Percentiles rank a stretch among this genome's conserved stretches.
phyloP scores from a whole-genome alignment of 164 flowering plant genomes.

The Akebia trifoliata region DNA sequence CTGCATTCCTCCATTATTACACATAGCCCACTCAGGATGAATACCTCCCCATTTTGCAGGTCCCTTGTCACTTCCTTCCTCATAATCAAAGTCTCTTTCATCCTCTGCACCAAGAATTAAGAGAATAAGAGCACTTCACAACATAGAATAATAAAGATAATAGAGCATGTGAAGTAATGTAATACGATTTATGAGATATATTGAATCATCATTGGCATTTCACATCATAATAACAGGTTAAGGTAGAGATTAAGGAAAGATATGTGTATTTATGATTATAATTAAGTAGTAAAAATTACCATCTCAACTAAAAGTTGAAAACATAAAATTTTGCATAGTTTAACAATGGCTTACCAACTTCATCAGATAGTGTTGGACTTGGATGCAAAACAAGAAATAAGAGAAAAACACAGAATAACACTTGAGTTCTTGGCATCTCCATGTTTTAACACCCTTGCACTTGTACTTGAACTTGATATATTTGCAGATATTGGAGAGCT shows the following conservation, averaged over 20 bases:
- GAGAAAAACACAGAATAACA: slow-evolving; percentile 2
- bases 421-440: not conserved
- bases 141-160: too few species aligned
- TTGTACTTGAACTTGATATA: too few species aligned
- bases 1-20: slow-evolving; percentile 50
- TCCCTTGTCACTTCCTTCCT: slow-evolving; percentile 25
- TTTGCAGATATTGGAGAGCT: not conserved
- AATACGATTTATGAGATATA: too few species aligned
- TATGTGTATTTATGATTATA: too few species aligned
- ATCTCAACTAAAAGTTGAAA: too few species aligned
- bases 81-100: slow-evolving; percentile 43
- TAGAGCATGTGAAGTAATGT: too few species aligned
- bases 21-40: slow-evolving; percentile 40
- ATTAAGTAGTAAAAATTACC: too few species aligned
- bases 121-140: not conserved
- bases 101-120: slow-evolving; percentile 35
- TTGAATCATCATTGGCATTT: too few species aligned
- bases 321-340: too few species aligned
- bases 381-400: slow-evolving; percentile 16
- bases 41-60: slow-evolving; percentile 51
- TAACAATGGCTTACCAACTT: slow-evolving; percentile 27
- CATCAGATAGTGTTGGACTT: slow-evolving; percentile 22
- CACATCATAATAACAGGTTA: too few species aligned
- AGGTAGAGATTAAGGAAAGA: too few species aligned
- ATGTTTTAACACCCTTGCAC: not conserved